phyloP scores from a whole-genome alignment of 257 asterid species.

The Cordia subcordata region DNA sequence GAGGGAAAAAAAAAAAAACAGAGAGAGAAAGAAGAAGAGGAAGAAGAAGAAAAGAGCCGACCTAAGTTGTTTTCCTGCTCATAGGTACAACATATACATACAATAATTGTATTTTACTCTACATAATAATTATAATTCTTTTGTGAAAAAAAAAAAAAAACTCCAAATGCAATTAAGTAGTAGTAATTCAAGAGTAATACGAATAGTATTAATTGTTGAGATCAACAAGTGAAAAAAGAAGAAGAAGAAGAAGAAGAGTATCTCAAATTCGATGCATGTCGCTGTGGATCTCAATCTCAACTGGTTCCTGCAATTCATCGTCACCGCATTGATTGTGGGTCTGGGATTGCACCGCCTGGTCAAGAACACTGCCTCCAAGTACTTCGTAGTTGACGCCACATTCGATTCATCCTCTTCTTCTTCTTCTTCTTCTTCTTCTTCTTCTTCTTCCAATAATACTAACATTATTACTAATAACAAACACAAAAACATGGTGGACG shows the following conservation, averaged over 20 bases:
- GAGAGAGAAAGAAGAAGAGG: no score
- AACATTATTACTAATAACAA: constrained; percentile 6
- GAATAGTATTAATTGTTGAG: no score
- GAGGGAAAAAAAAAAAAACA: no score
- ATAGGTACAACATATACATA: no score
- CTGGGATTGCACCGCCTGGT: constrained; percentile 55
- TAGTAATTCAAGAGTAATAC: no score
- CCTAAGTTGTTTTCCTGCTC: no score
- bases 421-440: constrained; percentile 41
- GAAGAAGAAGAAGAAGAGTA: neutral
- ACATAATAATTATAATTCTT: no score
- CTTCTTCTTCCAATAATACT: constrained; percentile 8
- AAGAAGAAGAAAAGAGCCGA: no score
- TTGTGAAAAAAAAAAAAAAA: no score
- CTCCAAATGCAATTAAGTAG: no score
- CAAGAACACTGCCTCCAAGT: constrained; percentile 71
- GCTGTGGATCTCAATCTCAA: constrained; percentile 89
- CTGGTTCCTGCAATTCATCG: constrained; percentile 61
- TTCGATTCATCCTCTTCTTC: constrained; percentile 46
- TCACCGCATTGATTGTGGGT: constrained; percentile 34
- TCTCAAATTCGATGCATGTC: constrained; percentile 46
- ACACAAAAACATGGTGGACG: constrained; percentile 29
- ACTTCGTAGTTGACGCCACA: constrained; percentile 68
- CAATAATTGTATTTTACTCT: no score
- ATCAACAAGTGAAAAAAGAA: no score